Percentiles rank a stretch among this genome's conserved stretches.
Conservation (phyloP, 768 basidiomycete species). For the Hydnomerulius pinastri region DNA sequence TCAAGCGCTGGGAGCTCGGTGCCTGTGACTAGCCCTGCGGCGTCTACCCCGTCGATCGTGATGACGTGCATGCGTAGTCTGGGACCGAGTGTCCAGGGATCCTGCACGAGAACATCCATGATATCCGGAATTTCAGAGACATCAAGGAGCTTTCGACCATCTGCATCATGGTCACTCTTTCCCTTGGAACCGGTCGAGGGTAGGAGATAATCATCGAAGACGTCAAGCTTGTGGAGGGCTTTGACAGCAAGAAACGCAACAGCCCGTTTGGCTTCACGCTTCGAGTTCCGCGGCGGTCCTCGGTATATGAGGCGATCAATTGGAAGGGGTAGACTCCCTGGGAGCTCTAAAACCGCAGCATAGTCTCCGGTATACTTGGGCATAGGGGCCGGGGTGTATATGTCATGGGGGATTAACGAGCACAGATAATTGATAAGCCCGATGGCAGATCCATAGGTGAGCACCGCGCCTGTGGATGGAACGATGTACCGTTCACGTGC, state of each 20-base stretch:
- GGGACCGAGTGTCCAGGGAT: conserved; percentile 64
- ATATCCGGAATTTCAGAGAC: conserved; percentile 49
- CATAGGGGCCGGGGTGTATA: conserved; percentile 58
- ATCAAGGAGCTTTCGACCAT: conserved; percentile 46
- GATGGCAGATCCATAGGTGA: conserved; percentile 79
- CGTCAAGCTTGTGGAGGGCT: conserved; percentile 64
- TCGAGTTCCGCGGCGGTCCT: conserved; percentile 64
- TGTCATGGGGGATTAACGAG: conserved; percentile 71
- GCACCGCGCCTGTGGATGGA: conserved; percentile 68
- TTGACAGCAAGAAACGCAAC: conserved; percentile 81
- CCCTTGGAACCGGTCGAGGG: conserved; percentile 60
- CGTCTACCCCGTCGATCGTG: conserved; percentile 46
- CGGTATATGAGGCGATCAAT: conserved; percentile 52
- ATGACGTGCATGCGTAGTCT: conserved; percentile 68
- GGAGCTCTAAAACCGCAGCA: conserved; percentile 58
- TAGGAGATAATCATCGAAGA: conserved; percentile 81
- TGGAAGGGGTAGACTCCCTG: conserved; percentile 63
- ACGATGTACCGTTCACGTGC: conserved; percentile 76
- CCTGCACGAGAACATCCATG: conserved; percentile 60
- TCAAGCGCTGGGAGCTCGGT: conserved; percentile 52
- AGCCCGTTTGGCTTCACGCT: conserved; percentile 81
- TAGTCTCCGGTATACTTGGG: conserved; percentile 70
- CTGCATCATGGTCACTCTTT: conserved; percentile 52
- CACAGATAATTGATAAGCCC: conserved; percentile 75
- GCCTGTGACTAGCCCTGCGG: conserved; percentile 70